Percentiles rank a stretch among this genome's conserved stretches.
These are phyloP conservation scores for Brassica cretica DNA, from an alignment of 345 rosid genomes.

Conservation along the genomic window DNA sequence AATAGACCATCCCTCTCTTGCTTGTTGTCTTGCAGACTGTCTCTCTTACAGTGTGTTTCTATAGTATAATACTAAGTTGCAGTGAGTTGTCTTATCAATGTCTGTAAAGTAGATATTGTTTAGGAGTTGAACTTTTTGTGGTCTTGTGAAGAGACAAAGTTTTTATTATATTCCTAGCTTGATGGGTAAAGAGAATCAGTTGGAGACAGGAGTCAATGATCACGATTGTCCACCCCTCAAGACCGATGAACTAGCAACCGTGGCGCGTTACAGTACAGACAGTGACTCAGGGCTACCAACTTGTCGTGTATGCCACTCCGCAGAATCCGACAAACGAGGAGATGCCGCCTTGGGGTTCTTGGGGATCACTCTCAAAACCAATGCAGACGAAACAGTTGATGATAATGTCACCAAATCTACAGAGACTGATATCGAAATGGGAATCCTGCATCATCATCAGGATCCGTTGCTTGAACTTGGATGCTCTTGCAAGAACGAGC, in stretches of 20 bases:
- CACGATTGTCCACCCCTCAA: constrained; percentile 43
- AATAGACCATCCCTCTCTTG: not conserved
- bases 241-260: constrained; percentile 43
- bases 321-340: constrained; percentile 83
- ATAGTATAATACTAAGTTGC: not conserved
- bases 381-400: constrained; percentile 41
- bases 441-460: constrained; percentile 45
- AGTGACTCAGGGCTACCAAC: constrained; percentile 65
- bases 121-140: not conserved
- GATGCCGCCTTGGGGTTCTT: constrained; percentile 73
- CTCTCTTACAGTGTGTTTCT: not conserved
- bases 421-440: constrained; percentile 68
- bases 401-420: constrained; percentile 40
- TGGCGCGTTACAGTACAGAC: constrained; percentile 60
- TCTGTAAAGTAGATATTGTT: not conserved
- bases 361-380: constrained; percentile 56
- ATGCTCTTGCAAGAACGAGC: constrained; percentile 88
- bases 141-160: constrained; percentile 24
- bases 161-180: constrained; percentile 23
- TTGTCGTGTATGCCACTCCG: constrained; percentile 96
- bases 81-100: not conserved
- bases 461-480: constrained; percentile 78
- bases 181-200: constrained; percentile 66
- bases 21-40: not conserved
- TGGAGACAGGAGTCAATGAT: constrained; percentile 49